A percentile compares a stretch with the other conserved stretches of the same genome.
Evolutionary conservation across 2,329 filamentous ascomycete genomes (phyloP).

Genomic region (Coniochaeta pulveracea): DNA sequence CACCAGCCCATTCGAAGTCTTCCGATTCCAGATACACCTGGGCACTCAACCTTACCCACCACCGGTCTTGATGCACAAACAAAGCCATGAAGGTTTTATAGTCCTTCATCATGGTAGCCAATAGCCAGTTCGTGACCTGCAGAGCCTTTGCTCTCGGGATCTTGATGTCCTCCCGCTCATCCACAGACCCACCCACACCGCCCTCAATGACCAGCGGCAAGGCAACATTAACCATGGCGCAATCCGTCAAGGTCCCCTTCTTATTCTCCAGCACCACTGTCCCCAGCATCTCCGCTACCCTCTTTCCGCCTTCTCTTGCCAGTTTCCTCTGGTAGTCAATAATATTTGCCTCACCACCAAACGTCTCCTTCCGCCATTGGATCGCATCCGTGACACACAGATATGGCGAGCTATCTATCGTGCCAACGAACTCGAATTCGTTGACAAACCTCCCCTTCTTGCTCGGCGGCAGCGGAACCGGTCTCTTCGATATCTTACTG

Average conservation of each 20-base stretch:
- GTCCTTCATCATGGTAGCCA: constrained; percentile 38
- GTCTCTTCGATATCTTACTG: constrained; percentile 24
- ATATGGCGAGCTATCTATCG: constrained; percentile 61
- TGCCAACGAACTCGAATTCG: constrained; percentile 70
- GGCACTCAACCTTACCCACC: constrained; percentile 65
- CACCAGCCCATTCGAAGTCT: constrained; percentile 65
- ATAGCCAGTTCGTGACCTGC: constrained; percentile 44
- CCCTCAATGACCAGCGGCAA: constrained; percentile 45
- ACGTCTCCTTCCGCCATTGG: constrained; percentile 53
- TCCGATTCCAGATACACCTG: constrained; percentile 74
- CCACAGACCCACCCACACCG: constrained; percentile 10
- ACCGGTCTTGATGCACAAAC: constrained; percentile 45
- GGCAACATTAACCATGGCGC: constrained; percentile 61
- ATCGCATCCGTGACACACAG: constrained; percentile 63
- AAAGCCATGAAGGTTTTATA: constrained; percentile 62
- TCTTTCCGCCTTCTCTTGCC: constrained; percentile 50
- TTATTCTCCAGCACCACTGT: constrained; percentile 64
- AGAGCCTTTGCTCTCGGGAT: constrained; percentile 19
- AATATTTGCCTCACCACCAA: constrained; percentile 66
- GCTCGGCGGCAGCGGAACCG: constrained; percentile 29
- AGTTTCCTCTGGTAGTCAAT: constrained; percentile 50
- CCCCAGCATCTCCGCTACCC: constrained; percentile 50
- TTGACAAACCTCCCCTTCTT: constrained; percentile 49
- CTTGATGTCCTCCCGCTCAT: constrained; percentile 15
- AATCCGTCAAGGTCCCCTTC: constrained; percentile 48